phyloP scores from a whole-genome alignment of 2,329 filamentous ascomycete species.

The Tolypocladium tropicale region DNA sequence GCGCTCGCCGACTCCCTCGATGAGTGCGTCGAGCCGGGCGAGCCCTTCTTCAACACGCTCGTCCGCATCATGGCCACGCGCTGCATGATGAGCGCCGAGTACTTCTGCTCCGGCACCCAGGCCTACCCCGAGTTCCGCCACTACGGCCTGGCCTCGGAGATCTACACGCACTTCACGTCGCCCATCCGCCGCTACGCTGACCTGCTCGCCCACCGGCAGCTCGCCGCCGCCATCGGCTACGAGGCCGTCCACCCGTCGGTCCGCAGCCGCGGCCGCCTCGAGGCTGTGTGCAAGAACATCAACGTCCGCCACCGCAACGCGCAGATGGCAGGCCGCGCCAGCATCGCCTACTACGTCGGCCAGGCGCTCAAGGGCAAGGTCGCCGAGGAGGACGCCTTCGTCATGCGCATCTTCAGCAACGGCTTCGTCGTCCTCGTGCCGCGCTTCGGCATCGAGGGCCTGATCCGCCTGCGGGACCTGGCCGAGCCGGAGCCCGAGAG shows the following conservation, averaged over 20 bases:
- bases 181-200: conserved; percentile 98
- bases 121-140: conserved; percentile 91
- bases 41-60: conserved; percentile 97
- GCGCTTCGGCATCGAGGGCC: conserved; percentile 85
- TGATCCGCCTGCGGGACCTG: conserved; percentile 80
- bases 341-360: conserved; percentile 95
- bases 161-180: conserved; percentile 98
- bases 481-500: conserved; percentile 68
- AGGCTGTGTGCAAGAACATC: conserved; percentile 96
- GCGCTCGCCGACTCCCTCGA: conserved; percentile 93
- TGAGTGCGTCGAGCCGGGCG: conserved; percentile 62
- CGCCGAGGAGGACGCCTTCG: conserved; percentile 80
- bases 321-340: conserved; percentile 86
- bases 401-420: conserved; percentile 96
- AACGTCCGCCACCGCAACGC: conserved; percentile 96
- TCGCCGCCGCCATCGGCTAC: conserved; percentile 91
- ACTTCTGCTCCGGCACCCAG: conserved; percentile 92
- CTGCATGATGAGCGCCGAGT: conserved; percentile 99
- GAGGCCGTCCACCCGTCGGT: conserved; percentile 74
- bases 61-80: conserved; percentile 95
- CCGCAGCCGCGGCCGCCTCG: conserved; percentile 73
- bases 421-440: conserved; percentile 96
- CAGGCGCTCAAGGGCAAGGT: conserved; percentile 77
- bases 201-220: conserved; percentile 83
- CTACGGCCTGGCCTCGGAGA: conserved; percentile 90